A percentile compares a stretch with the other conserved stretches of the same genome.
Conservation (phyloP, 768 basidiomycete genomes). For the Mycena sanguinolenta region DNA sequence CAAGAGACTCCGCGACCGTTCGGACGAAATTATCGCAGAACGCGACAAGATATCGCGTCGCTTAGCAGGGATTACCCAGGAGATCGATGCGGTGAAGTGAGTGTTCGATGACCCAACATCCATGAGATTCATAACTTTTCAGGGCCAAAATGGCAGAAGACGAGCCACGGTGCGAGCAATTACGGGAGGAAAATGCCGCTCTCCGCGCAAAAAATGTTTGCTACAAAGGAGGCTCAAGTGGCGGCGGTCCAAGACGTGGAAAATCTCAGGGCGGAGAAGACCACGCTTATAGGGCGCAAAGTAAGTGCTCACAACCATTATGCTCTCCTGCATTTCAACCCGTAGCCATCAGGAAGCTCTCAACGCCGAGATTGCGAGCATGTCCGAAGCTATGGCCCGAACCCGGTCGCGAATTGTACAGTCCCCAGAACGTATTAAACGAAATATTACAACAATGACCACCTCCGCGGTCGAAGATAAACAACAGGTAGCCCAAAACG, state of each 20-base stretch:
- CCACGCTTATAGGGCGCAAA: conserved; percentile 71
- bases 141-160: conserved; percentile 78
- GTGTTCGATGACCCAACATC: conserved; percentile 37
- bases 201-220: conserved; percentile 76
- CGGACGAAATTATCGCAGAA: conserved; percentile 68
- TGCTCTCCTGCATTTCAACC: neutral
- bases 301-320: conserved; percentile 49
- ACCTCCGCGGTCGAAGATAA: conserved; percentile 78
- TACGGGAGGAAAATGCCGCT: conserved; percentile 70
- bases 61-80: conserved; percentile 62
- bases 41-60: conserved; percentile 69
- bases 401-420: conserved; percentile 86
- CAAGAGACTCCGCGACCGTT: conserved; percentile 71
- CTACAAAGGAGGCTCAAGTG: conserved; percentile 75
- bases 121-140: conserved; percentile 1
- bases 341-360: conserved; percentile 64
- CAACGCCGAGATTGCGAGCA: conserved; percentile 68
- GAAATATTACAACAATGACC: conserved; percentile 84
- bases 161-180: conserved; percentile 74
- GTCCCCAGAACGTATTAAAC: conserved; percentile 90
- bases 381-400: conserved; percentile 72
- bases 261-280: conserved; percentile 79
- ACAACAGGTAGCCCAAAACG: conserved; percentile 70
- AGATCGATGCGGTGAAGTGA: conserved; percentile 70
- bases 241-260: conserved; percentile 76